Evolutionary conservation across 805 yeast genomes (phyloP).

Genomic region (Saccharomycopsis sp.): DNA sequence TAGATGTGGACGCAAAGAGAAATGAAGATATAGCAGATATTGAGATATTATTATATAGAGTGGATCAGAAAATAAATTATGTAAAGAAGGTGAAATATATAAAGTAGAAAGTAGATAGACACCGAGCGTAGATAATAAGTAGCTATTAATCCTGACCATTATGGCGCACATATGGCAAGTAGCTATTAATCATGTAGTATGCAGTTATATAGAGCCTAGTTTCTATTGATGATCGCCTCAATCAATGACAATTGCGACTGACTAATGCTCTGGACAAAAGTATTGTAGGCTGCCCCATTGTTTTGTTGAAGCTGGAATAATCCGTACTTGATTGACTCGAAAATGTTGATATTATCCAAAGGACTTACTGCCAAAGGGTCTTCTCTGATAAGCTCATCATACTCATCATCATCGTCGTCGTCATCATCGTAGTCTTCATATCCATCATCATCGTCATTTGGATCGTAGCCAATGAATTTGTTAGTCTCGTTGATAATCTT

Average conservation of each 20-base stretch:
- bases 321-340: constrained; percentile 53
- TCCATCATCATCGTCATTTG: constrained; percentile 29
- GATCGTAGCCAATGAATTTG: not conserved
- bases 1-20: no score
- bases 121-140: no score
- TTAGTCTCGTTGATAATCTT: constrained; percentile 33
- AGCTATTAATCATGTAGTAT: no score
- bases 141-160: no score
- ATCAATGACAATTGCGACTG: constrained; percentile 9
- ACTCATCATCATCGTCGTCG: constrained; percentile 36
- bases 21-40: no score
- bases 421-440: constrained; percentile 26
- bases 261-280: constrained; percentile 33
- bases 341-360: constrained; percentile 70
- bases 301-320: constrained; percentile 42
- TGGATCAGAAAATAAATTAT: no score
- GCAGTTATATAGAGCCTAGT: no score
- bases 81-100: no score
- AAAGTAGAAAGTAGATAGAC: no score
- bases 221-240: no score
- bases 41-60: no score
- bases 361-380: constrained; percentile 77
- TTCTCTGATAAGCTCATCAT: constrained; percentile 72
- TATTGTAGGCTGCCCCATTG: constrained; percentile 44
- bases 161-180: no score